Evolutionary conservation across 331 rosid genomes (phyloP).

Genomic region (Pyrus hybrid): DNA sequence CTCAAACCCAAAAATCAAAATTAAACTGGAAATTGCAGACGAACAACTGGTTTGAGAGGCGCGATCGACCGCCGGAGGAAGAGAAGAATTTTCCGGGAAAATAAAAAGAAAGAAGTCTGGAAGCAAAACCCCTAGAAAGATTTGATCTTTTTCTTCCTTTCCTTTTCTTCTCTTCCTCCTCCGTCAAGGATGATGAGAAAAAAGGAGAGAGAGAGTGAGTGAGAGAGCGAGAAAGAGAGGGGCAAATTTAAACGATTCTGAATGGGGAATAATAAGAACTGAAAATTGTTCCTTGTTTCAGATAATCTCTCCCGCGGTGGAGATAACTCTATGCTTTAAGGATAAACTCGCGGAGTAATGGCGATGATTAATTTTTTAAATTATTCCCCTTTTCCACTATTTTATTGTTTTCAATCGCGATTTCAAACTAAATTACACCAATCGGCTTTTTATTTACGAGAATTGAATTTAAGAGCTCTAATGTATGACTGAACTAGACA

Average conservation of each 20-base stretch:
- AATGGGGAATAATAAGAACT: background rate
- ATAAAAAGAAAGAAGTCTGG: background rate
- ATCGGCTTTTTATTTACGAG: no score
- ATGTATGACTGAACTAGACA: no score
- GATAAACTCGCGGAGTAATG: no score
- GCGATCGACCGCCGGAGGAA: background rate
- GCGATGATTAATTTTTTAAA: no score
- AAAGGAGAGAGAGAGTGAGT: background rate
- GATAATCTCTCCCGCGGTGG: background rate
- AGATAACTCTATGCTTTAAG: background rate
- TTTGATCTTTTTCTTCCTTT: background rate
- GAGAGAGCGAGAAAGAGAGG: background rate
- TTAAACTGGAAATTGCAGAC: no score
- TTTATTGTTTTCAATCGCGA: no score
- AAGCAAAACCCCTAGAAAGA: conserved; percentile 1
- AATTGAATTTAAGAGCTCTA: no score
- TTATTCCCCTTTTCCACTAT: no score
- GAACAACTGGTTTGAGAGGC: background rate
- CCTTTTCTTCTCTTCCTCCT: background rate
- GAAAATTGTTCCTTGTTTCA: background rate
- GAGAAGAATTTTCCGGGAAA: background rate
- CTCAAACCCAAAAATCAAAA: background rate
- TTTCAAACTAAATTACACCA: no score
- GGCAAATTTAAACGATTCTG: background rate
- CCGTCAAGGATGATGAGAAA: background rate